Base-by-base conservation (phyloP, 2,329 filamentous ascomycete species). In the Macrophomina phaseolina region DNA sequence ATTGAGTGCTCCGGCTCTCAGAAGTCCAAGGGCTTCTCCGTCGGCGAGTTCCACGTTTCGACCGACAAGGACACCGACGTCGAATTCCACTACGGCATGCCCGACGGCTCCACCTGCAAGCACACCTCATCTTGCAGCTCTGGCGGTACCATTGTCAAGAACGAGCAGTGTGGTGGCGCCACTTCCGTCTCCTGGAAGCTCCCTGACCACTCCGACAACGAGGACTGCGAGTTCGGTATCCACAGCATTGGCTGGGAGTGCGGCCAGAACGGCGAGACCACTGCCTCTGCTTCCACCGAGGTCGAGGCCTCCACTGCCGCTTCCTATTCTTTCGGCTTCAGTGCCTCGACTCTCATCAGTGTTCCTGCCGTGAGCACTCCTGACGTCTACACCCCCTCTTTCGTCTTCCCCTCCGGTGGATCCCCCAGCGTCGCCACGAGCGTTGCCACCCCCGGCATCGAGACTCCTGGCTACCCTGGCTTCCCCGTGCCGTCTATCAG, bases 161-260 rank as follows among this genome's bases (percentile, higher is more conserved):
- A 97, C 86, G 87, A 83, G 68, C 93, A 97, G 85, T 98, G 94
- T 78, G 94, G 93, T 87, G 94, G 94, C 80, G 94, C 94, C 70
- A 92, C 86, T 77, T 89, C 88, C 67, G 93, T 97, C 69, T 89
- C 87, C 65, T 89, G 97, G 77, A 81, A 84, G 70, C 79, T 86
- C 67, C 87, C 90, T 28, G 69, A 71, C 64, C 78, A 84, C 64
- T 79, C 77, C 69, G 84, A 85, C 74, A 84, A 87, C 77, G 80
- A 84, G 58, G 81, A 80, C 73, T 95, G 92, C 83, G 85, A 86
- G 72, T 85, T 97, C 73, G 88, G 89, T 73, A 86, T 95, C 73
- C 90, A 91, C 81, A 85, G 84, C 76, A 87, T 96, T 73, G 85
- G 83, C 72, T 96, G 94, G 80, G 87, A 93, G 82, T 96, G 92